These are phyloP conservation scores for Populus pruinosa DNA, from an alignment of 345 rosid genomes.

Conservation along the genomic window DNA sequence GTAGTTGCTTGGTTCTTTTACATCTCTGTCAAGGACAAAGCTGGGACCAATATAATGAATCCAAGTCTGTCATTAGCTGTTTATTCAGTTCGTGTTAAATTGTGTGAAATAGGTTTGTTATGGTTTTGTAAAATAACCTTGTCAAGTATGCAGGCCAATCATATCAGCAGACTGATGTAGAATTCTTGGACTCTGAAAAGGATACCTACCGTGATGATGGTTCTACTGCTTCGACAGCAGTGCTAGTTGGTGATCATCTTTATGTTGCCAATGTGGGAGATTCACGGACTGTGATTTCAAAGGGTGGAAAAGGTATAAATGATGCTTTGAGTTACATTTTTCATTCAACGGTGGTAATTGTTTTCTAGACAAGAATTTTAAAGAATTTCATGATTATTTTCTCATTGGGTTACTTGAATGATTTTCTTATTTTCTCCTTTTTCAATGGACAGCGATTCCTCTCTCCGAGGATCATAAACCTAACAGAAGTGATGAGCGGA, in stretches of 20 bases:
- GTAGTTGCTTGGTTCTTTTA: conserved; percentile 8
- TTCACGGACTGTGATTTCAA: conserved; percentile 87
- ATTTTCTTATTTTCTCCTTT: not conserved
- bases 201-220: conserved; percentile 90
- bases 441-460: conserved; percentile 38
- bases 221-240: conserved; percentile 97
- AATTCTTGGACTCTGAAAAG: conserved; percentile 77
- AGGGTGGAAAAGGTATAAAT: conserved; percentile 75
- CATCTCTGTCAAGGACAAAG: conserved; percentile 2
- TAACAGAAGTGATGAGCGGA: conserved; percentile 94
- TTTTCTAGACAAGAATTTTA: not conserved
- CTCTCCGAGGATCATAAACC: conserved; percentile 99
- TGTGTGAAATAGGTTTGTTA: not conserved
- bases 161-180: conserved; percentile 80
- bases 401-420: conserved; percentile 1
- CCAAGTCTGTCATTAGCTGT: conserved; percentile 4
- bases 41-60: conserved; percentile 2
- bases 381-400: not conserved
- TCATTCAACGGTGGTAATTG: not conserved
- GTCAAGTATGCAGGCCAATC: conserved; percentile 62
- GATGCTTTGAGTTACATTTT: not conserved
- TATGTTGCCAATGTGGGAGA: conserved; percentile 99
- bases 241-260: conserved; percentile 80
- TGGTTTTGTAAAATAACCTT: not conserved
- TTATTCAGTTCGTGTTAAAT: not conserved